Base-by-base conservation (phyloP, 192 early-diverging fungal species). In the Entomortierella chlamydospora region DNA sequence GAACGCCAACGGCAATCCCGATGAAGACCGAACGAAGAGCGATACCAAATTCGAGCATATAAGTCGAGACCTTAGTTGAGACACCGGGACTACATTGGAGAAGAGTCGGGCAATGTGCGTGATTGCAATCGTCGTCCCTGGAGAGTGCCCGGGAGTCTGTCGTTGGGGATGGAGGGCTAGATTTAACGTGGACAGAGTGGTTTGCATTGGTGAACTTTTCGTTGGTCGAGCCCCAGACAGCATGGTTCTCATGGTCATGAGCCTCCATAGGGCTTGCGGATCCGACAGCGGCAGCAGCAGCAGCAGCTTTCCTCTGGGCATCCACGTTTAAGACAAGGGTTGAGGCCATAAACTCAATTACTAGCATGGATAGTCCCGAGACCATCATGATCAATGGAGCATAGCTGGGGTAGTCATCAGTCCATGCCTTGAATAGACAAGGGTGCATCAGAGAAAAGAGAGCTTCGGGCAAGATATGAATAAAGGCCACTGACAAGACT, bases 401-500 rank as follows among this genome's bases (percentile, higher is more conserved):
- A 82, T 87, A 92, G 23, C 83, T 89, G 18, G 83, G 73, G 56
- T 87, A 87, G 11, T 79, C 71, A 18, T 70, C 56, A 1, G 72
- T 81, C 80, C 89, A 87, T 1, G 77, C 61, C 10, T 68, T 83
- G 33, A 89, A 84, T 41, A 92, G 71, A 62, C 93, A 94, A 37
- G 85, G 83, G 37, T 87, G 84, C 0, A 84, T 83, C 37, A 94
- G 81, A 8, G 82, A 67, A 54, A 82, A 83, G 7, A 89, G 70
- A 28, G 91, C 87, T 30, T 71, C 88, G 20, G 90, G 86, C 15
- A 94, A 63, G 90, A 94, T 93, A 72, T 95, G 93, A 47, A 94
- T 85, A 70, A 95, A 93, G 20, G 88, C 89, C 9, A 92, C 93
- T 29, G 93, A 90, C 43, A 93, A 62, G 45, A 95, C 92, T 12